Percentiles rank a stretch among this genome's conserved stretches.
Conservation (phyloP, 176 grass and related monocot genomes). For the Rhynchospora tenuis region DNA sequence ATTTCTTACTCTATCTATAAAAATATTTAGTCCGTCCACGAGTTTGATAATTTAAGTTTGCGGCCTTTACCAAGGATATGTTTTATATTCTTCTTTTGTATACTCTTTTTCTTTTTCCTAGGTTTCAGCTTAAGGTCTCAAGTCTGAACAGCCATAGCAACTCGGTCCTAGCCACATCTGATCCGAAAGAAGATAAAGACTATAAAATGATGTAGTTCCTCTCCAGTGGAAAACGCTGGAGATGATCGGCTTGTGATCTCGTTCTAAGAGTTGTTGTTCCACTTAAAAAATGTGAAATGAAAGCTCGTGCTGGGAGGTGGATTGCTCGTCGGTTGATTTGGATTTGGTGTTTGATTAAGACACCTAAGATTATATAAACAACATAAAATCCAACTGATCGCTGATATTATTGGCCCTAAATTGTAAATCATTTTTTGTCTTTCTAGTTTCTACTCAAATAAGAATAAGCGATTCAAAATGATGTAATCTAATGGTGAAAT, state of each 20-base stretch:
- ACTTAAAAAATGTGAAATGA: neutral
- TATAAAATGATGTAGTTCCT: neutral
- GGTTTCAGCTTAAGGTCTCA: neutral
- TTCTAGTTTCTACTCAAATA: neutral
- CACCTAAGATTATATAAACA: neutral
- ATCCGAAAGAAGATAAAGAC: neutral
- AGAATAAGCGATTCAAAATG: neutral
- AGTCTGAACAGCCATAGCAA: neutral
- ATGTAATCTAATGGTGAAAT: neutral
- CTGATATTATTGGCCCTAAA: neutral
- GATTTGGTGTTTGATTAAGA: constrained; percentile 18
- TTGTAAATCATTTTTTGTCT: neutral
- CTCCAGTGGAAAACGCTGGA: neutral
- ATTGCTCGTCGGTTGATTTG: constrained; percentile 3
- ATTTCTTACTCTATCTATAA: too few relatives aligned
- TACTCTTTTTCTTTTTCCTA: neutral
- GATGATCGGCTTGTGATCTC: neutral
- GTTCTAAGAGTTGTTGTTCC: neutral
- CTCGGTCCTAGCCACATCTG: neutral
- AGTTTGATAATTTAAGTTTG: too few relatives aligned
- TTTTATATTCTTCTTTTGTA: neutral
- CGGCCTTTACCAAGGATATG: too few relatives aligned
- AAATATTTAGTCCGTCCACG: too few relatives aligned
- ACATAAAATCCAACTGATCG: neutral
- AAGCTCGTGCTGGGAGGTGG: constrained; percentile 6